Percentiles rank a stretch among this genome's conserved stretches.
phyloP scores from a whole-genome alignment of 768 basidiomycete species.

The Exsudoporus frostii region DNA sequence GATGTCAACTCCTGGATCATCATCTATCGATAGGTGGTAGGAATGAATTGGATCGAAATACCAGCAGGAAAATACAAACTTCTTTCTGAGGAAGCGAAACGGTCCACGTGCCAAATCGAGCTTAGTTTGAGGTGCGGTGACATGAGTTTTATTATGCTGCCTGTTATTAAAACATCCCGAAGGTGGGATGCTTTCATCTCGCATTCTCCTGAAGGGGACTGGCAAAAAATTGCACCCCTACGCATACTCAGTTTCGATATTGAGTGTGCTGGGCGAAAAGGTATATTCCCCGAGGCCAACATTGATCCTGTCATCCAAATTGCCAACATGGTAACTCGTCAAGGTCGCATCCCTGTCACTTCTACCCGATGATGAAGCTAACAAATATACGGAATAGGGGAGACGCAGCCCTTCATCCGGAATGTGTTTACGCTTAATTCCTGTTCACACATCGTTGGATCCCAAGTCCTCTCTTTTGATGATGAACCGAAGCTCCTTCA shows the following conservation, averaged over 20 bases:
- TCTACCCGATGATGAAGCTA: not conserved
- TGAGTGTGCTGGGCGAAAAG: slow-evolving; percentile 97
- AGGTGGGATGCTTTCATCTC: slow-evolving; percentile 88
- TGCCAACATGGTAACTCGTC: slow-evolving; percentile 97
- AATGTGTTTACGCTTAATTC: slow-evolving; percentile 96
- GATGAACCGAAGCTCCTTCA: slow-evolving; percentile 73
- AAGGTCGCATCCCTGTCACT: slow-evolving; percentile 52
- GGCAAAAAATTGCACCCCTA: slow-evolving; percentile 90
- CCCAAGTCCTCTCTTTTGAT: slow-evolving; percentile 83
- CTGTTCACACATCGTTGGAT: slow-evolving; percentile 96
- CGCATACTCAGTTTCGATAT: slow-evolving; percentile 98
- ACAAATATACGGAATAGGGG: slow-evolving; percentile 53
- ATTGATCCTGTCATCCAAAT: slow-evolving; percentile 97
- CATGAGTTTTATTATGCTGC: not conserved
- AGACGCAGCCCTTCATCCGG: slow-evolving; percentile 88
- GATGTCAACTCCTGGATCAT: not conserved
- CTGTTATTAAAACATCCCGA: slow-evolving; percentile 3
- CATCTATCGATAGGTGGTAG: slow-evolving; percentile 62
- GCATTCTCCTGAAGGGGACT: slow-evolving; percentile 86
- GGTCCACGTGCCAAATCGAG: slow-evolving; percentile 89
- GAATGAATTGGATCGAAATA: slow-evolving; percentile 99
- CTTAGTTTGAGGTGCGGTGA: slow-evolving; percentile 62
- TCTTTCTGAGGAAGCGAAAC: slow-evolving; percentile 51
- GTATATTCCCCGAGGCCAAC: slow-evolving; percentile 91
- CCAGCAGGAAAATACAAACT: slow-evolving; percentile 78